Evolutionary conservation across 208 protist species (phyloP).

Genomic region (Phytomonas francai): DNA sequence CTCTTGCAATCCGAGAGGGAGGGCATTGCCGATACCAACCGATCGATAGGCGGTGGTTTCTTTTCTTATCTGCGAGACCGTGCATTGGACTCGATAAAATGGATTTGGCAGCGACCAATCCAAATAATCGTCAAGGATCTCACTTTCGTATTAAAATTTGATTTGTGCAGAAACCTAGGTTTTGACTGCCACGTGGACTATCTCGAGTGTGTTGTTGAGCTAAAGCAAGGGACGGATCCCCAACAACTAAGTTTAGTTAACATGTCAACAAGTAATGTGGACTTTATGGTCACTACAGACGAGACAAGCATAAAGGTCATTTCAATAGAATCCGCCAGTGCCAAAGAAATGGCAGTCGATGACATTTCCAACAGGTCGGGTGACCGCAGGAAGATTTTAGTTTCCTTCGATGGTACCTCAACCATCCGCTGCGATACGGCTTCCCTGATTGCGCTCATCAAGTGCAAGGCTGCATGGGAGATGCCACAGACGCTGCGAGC

Average conservation of each 20-base stretch:
- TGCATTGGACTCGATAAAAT: slow-evolving; percentile 43
- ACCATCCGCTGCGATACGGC: slow-evolving; percentile 31
- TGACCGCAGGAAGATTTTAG: slow-evolving; percentile 38
- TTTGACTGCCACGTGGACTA: slow-evolving; percentile 31
- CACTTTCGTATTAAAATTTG: slow-evolving; percentile 39
- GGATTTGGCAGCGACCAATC: slow-evolving; percentile 56
- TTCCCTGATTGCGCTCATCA: slow-evolving; percentile 31
- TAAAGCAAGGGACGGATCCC: slow-evolving; percentile 18
- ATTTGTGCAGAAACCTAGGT: slow-evolving; percentile 22
- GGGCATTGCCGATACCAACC: slow-evolving; percentile 3
- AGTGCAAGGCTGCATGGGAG: slow-evolving; percentile 58
- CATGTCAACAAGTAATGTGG: slow-evolving; percentile 16
- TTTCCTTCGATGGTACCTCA: slow-evolving; percentile 24
- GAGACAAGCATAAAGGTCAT: slow-evolving; percentile 17
- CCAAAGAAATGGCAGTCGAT: slow-evolving; percentile 48
- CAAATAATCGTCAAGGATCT: slow-evolving; percentile 38
- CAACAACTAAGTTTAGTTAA: slow-evolving; percentile 41
- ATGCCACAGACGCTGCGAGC: slow-evolving; percentile 29
- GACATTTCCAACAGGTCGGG: slow-evolving; percentile 20
- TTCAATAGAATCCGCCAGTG: slow-evolving; percentile 20
- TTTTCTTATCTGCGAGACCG: slow-evolving; percentile 36
- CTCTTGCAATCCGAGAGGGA: slow-evolving; percentile 13
- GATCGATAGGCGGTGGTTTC: slow-evolving; percentile 17
- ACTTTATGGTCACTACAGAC: slow-evolving; percentile 16
- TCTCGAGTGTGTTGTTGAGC: slow-evolving; percentile 38